Evolutionary conservation across 768 basidiomycete species (phyloP).

Genomic region (Naganishia kalamii): DNA sequence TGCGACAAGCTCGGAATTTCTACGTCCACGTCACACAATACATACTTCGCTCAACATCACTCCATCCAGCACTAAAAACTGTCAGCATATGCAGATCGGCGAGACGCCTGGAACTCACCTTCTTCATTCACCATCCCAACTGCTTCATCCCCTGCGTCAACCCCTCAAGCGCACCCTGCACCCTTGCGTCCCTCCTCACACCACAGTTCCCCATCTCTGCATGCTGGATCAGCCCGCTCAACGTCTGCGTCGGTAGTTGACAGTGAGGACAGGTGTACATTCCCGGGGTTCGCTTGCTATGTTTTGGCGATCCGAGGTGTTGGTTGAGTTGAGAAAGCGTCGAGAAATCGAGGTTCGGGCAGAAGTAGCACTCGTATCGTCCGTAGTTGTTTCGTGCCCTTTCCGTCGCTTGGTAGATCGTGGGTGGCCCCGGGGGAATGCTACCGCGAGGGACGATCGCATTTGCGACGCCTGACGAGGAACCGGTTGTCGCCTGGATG

Average conservation of each 20-base stretch:
- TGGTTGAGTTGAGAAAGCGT: neutral
- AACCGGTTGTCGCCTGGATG: neutral
- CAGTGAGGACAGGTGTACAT: neutral
- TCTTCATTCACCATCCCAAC: no score
- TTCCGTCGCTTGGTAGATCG: neutral
- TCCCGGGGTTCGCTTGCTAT: neutral
- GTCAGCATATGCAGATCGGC: no score
- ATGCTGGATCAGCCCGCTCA: neutral
- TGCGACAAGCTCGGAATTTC: no score
- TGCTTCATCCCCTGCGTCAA: neutral
- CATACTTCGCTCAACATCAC: no score
- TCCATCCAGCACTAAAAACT: no score
- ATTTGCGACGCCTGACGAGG: neutral
- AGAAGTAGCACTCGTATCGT: neutral
- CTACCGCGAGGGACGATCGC: neutral
- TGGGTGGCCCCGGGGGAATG: neutral
- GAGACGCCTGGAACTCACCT: no score
- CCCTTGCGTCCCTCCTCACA: neutral
- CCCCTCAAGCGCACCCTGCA: neutral
- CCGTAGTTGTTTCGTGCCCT: neutral
- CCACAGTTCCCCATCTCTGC: conserved; percentile 1
- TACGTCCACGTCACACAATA: no score
- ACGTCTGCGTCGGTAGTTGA: neutral
- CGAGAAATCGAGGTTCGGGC: neutral
- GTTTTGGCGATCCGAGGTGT: neutral